A percentile compares a stretch with the other conserved stretches of the same genome.
Conservation (phyloP, 805 yeast genomes). For the Cyberlindnera maritima region DNA sequence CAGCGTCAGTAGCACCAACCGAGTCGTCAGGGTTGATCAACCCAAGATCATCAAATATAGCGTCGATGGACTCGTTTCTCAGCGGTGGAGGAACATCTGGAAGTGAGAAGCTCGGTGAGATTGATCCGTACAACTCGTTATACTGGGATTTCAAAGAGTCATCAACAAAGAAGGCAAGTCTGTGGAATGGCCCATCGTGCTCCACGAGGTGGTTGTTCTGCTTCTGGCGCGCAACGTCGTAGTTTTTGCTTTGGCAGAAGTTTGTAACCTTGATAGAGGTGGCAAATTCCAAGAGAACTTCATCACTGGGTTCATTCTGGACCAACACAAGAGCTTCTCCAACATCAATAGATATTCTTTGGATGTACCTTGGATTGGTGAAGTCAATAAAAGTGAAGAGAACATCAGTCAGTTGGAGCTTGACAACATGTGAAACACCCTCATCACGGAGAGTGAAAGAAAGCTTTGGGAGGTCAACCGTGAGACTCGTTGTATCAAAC, state of each 20-base stretch:
- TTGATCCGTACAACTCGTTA: conserved; percentile 46
- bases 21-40: conserved; percentile 5
- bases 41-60: conserved; percentile 21
- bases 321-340: conserved; percentile 42
- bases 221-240: conserved; percentile 39
- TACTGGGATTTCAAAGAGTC: conserved; percentile 48
- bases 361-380: conserved; percentile 63
- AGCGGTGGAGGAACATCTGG: conserved; percentile 66
- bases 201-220: conserved; percentile 66
- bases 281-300: conserved; percentile 38
- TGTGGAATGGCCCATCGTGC: conserved; percentile 82
- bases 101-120: conserved; percentile 58
- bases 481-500: conserved; percentile 67
- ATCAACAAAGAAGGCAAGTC: conserved; percentile 70
- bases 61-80: conserved; percentile 44
- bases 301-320: conserved; percentile 20
- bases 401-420: conserved; percentile 27
- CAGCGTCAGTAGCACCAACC: not conserved
- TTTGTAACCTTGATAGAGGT: conserved; percentile 63
- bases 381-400: conserved; percentile 59
- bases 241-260: conserved; percentile 52
- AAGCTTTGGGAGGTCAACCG: conserved; percentile 51
- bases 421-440: conserved; percentile 24
- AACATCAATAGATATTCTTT: conserved; percentile 46
- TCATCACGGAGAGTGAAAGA: conserved; percentile 39